These are phyloP conservation scores for Paraconiothyrium sp. DNA, from an alignment of 2,329 filamentous ascomycete species.

Conservation along the genomic window DNA sequence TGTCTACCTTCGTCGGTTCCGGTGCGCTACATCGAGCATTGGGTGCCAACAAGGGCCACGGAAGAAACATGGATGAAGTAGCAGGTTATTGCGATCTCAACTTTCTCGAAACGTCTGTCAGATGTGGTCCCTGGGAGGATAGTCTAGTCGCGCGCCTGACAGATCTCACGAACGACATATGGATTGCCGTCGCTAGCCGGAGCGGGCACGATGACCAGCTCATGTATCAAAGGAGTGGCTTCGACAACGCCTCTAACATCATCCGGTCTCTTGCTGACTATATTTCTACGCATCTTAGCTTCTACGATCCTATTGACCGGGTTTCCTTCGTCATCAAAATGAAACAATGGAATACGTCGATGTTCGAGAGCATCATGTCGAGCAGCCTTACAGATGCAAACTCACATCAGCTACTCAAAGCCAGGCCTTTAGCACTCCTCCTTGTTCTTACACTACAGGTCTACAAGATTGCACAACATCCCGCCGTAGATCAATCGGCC, in stretches of 20 bases:
- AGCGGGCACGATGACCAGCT: not conserved
- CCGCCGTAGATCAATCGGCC: conserved; percentile 24
- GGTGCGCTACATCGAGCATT: conserved; percentile 62
- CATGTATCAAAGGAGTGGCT: not conserved
- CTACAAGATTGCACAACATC: conserved; percentile 41
- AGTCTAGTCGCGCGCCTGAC: conserved; percentile 56
- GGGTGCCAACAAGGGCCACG: conserved; percentile 8
- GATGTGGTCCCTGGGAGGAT: conserved; percentile 67
- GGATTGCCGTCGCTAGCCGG: conserved; percentile 14
- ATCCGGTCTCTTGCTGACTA: conserved; percentile 61
- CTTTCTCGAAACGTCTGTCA: conserved; percentile 45
- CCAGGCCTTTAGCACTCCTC: conserved; percentile 35
- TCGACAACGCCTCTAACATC: conserved; percentile 30
- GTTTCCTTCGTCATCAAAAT: conserved; percentile 56
- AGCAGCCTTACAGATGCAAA: not conserved
- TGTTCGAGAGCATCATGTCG: conserved; percentile 36
- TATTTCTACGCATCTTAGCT: conserved; percentile 59
- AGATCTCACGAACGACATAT: conserved; percentile 23
- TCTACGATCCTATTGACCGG: conserved; percentile 65
- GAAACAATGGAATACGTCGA: conserved; percentile 50
- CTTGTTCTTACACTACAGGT: conserved; percentile 44
- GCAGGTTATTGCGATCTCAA: conserved; percentile 52
- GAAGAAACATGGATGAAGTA: conserved; percentile 55
- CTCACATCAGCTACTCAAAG: not conserved
- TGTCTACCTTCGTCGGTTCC: conserved; percentile 66